A percentile compares a stretch with the other conserved stretches of the same genome.
Evolutionary conservation across 2,329 filamentous ascomycete species (phyloP).

Genomic region (Tolypocladium pustulatum): DNA sequence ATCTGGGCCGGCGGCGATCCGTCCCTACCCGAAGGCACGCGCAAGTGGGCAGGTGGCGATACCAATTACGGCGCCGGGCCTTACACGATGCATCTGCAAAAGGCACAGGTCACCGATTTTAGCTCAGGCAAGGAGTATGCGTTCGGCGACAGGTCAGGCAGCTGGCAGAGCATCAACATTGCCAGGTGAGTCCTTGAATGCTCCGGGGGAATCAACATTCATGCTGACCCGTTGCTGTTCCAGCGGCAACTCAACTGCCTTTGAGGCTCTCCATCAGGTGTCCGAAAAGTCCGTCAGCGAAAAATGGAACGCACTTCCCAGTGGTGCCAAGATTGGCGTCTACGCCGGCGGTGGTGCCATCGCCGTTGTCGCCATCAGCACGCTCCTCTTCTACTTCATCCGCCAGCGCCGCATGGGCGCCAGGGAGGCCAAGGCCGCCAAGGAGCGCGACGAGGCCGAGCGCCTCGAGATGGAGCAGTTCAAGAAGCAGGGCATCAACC

Average conservation of each 20-base stretch:
- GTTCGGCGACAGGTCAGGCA: conserved; percentile 51
- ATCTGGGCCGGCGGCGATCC: conserved; percentile 56
- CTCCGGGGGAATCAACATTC: not conserved
- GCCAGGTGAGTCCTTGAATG: conserved; percentile 31
- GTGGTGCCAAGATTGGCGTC: conserved; percentile 39
- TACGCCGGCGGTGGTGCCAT: conserved; percentile 36
- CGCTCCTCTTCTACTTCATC: conserved; percentile 41
- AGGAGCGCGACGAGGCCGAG: conserved; percentile 33
- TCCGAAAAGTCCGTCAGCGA: conserved; percentile 35
- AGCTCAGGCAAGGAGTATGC: conserved; percentile 54
- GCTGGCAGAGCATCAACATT: conserved; percentile 53
- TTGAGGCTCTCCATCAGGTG: conserved; percentile 28
- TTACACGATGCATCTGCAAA: conserved; percentile 66
- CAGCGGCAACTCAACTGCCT: conserved; percentile 48
- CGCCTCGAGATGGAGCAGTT: conserved; percentile 40
- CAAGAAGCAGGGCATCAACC: conserved; percentile 35
- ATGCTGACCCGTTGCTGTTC: not conserved
- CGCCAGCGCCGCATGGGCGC: conserved; percentile 42
- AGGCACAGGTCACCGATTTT: conserved; percentile 43
- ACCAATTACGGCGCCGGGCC: conserved; percentile 58
- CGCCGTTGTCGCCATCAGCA: conserved; percentile 28
- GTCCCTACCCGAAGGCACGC: conserved; percentile 41
- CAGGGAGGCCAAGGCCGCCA: conserved; percentile 36
- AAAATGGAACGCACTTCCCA: conserved; percentile 43
- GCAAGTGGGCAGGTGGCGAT: conserved; percentile 59